Conservation (phyloP, 768 basidiomycete species). For the Tylopilus sp. region DNA sequence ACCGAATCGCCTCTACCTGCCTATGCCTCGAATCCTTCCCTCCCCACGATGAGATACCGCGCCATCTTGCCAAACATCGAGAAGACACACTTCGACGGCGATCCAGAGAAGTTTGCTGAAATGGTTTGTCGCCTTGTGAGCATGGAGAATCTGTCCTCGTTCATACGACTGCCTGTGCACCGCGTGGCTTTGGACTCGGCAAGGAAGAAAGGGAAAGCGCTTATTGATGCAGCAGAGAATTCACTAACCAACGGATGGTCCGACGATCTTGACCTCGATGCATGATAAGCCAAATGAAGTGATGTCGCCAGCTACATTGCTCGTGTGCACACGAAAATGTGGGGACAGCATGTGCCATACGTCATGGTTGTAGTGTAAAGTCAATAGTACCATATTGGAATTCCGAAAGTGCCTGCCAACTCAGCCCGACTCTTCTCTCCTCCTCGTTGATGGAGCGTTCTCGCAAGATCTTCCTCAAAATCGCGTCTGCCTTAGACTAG, state of each 20-base stretch:
- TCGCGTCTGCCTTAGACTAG: too few relatives aligned
- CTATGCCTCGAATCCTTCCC: conserved; percentile 26
- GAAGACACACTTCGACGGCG: conserved; percentile 21
- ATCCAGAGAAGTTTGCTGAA: conserved; percentile 23
- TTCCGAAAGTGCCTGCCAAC: too few relatives aligned
- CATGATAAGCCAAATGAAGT: too few relatives aligned
- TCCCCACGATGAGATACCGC: conserved; percentile 23
- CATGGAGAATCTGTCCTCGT: conserved; percentile 15
- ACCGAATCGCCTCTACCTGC: conserved; percentile 13
- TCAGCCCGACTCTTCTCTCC: too few relatives aligned
- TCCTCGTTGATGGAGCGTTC: too few relatives aligned
- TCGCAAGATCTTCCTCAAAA: too few relatives aligned
- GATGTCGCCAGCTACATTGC: too few relatives aligned
- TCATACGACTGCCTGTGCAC: conserved; percentile 23
- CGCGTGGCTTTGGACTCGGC: conserved; percentile 19
- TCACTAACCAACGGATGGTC: conserved; percentile 16
- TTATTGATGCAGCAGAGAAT: conserved; percentile 22
- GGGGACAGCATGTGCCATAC: too few relatives aligned
- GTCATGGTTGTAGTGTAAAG: too few relatives aligned
- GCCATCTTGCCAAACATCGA: conserved; percentile 16
- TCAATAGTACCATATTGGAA: too few relatives aligned
- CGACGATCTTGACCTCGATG: conserved; percentile 16
- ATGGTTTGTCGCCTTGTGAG: conserved; percentile 14
- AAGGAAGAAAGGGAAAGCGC: conserved; percentile 18
- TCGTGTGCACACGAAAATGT: too few relatives aligned